These are phyloP conservation scores for Solanum raphanifolium DNA, from an alignment of 257 asterid genomes.

Conservation along the genomic window DNA sequence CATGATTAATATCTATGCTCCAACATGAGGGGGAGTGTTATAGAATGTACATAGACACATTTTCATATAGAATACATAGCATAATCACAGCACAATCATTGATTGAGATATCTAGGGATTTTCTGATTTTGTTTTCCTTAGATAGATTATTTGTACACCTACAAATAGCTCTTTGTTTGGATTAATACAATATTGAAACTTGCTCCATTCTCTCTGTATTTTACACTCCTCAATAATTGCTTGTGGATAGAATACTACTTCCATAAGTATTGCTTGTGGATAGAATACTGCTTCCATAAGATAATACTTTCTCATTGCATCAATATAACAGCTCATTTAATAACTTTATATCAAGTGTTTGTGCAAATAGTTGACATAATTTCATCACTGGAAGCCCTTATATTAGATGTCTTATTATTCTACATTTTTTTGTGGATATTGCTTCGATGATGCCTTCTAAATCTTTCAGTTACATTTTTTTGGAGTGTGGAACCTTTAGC, in stretches of 20 bases:
- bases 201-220: too few relatives aligned
- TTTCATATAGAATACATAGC: too few relatives aligned
- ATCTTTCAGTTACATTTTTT: not conserved
- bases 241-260: not conserved
- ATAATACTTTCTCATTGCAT: not conserved
- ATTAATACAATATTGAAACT: too few relatives aligned
- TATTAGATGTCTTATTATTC: not conserved
- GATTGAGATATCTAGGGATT: too few relatives aligned
- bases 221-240: not conserved
- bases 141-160: too few relatives aligned
- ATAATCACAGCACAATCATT: too few relatives aligned
- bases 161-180: too few relatives aligned
- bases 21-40: too few relatives aligned
- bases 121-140: too few relatives aligned
- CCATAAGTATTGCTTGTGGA: not conserved
- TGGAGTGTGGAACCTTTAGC: not conserved
- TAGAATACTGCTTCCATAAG: not conserved
- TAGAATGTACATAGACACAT: too few relatives aligned
- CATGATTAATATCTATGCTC: too few relatives aligned
- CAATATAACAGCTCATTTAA: not conserved
- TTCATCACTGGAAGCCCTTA: not conserved
- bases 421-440: not conserved
- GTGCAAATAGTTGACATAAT: not conserved
- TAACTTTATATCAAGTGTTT: not conserved
- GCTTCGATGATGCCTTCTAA: not conserved